Conservation (phyloP, 495 filamentous ascomycete genomes). For the Hypoxylon fragiforme region DNA sequence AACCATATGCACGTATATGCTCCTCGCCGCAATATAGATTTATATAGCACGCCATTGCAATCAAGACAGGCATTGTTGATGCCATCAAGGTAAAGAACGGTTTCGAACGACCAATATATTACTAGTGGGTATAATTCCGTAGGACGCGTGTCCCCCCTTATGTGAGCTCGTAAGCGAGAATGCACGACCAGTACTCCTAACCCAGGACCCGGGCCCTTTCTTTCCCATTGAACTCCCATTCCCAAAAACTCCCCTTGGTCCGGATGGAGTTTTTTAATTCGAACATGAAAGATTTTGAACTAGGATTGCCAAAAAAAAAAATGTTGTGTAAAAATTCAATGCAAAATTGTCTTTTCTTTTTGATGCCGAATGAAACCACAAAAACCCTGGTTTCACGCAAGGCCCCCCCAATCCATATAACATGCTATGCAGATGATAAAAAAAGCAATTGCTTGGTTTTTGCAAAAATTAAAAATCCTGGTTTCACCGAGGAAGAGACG, state of each 20-base stretch:
- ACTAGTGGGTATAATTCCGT: conserved; percentile 36
- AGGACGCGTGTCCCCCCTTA: conserved; percentile 33
- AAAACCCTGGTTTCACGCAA: conserved; percentile 14
- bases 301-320: conserved; percentile 18
- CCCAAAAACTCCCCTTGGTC: conserved; percentile 23
- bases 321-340: too few species aligned
- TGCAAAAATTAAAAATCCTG: too few species aligned
- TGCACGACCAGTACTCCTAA: conserved; percentile 23
- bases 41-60: conserved; percentile 16
- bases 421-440: conserved; percentile 19
- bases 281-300: not conserved
- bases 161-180: conserved; percentile 17
- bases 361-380: conserved; percentile 29
- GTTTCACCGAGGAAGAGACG: too few species aligned
- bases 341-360: too few species aligned
- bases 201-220: conserved; percentile 21
- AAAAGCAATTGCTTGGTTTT: too few species aligned
- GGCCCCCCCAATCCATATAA: conserved; percentile 21
- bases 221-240: conserved; percentile 21
- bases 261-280: conserved; percentile 27
- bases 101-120: conserved; percentile 26
- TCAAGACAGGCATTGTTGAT: conserved; percentile 6
- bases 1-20: too few species aligned
- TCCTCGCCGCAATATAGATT: too few species aligned
- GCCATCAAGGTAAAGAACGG: conserved; percentile 4